A percentile compares a stretch with the other conserved stretches of the same genome.
Conservation (phyloP, 2,329 filamentous ascomycete genomes). For the Trichoderma lentiforme region DNA sequence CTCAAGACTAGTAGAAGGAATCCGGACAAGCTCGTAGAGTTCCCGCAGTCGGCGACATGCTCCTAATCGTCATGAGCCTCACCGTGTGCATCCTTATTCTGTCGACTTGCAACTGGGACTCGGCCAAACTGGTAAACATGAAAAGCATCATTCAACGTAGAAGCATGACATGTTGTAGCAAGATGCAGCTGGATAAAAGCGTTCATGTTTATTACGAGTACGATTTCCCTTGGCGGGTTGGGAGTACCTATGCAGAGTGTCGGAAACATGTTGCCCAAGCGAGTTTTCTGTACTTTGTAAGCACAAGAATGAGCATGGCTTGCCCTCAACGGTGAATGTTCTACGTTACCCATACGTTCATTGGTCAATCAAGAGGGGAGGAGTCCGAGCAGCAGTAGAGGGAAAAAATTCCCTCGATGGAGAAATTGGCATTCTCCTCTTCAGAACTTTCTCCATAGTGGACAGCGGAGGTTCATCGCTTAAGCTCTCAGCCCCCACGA, state of each 20-base stretch:
- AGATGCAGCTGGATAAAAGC: not conserved
- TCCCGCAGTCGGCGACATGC: not conserved
- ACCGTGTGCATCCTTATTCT: not conserved
- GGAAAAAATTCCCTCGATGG: constrained; percentile 5
- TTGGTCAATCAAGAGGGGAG: constrained; percentile 8
- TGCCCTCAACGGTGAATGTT: not conserved
- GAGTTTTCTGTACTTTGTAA: constrained; percentile 7
- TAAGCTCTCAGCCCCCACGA: not conserved
- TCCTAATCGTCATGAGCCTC: not conserved
- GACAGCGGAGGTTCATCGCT: not conserved
- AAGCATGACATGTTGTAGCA: not conserved
- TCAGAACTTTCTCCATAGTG: not conserved
- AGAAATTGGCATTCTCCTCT: not conserved
- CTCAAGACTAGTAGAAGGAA: not conserved
- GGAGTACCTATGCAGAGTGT: not conserved
- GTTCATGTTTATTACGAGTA: not conserved
- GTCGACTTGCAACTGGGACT: not conserved
- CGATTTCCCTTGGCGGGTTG: not conserved
- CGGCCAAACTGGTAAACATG: not conserved
- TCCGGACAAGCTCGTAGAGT: not conserved
- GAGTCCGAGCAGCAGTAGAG: not conserved
- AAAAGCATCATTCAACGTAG: not conserved
- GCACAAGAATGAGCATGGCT: constrained; percentile 5
- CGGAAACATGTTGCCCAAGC: not conserved
- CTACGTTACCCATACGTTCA: constrained; percentile 12